Percentiles rank a stretch among this genome's conserved stretches.
phyloP scores from a whole-genome alignment of 2,329 filamentous ascomycete genomes.

The Paracorniculantispora psalliotae region DNA sequence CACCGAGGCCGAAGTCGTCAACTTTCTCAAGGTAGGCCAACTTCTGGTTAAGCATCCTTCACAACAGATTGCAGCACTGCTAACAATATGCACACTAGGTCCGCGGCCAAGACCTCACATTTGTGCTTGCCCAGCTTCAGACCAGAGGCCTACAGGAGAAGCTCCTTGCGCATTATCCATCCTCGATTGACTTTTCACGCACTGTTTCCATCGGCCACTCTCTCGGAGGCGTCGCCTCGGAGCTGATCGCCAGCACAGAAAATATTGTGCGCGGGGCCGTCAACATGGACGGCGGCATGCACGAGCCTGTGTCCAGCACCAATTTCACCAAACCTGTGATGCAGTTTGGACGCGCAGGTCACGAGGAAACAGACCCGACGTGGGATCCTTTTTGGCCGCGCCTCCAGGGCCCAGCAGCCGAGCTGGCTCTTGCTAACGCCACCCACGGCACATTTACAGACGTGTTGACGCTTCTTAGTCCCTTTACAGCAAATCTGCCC shows the following conservation, averaged over 20 bases:
- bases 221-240: conserved; percentile 30
- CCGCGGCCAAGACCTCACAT: conserved; percentile 29
- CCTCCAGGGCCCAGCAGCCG: conserved; percentile 16
- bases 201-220: conserved; percentile 31
- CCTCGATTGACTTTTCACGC: conserved; percentile 19
- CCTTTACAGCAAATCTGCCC: conserved; percentile 5
- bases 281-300: conserved; percentile 32
- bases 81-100: conserved; percentile 16
- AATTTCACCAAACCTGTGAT: conserved; percentile 22
- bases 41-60: background rate
- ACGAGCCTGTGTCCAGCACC: conserved; percentile 16
- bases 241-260: conserved; percentile 25
- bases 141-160: background rate
- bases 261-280: conserved; percentile 29
- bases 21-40: background rate
- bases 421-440: conserved; percentile 17
- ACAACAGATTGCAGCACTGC: background rate
- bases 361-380: conserved; percentile 16
- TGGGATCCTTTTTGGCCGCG: conserved; percentile 19
- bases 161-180: conserved; percentile 9
- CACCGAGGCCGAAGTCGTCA: conserved; percentile 11
- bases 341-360: conserved; percentile 15
- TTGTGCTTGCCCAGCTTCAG: conserved; percentile 29
- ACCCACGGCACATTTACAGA: conserved; percentile 21
- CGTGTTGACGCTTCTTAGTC: conserved; percentile 8